These are phyloP conservation scores for Discostella pseudostelligera DNA, from an alignment of 108 stramenopile species.

Conservation along the genomic window DNA sequence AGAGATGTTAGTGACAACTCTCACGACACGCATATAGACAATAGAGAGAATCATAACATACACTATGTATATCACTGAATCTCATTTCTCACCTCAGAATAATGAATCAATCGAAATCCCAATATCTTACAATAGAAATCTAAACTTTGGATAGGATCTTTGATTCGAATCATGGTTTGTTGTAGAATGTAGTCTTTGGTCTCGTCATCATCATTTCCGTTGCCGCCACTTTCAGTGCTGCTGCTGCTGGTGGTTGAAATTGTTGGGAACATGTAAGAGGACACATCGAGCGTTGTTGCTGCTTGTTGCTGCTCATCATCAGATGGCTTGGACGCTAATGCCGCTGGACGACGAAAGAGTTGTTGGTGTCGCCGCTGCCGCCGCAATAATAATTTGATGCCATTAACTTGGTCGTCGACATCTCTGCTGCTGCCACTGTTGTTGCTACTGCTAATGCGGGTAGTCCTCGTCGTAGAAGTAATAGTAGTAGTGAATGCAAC, in stretches of 20 bases:
- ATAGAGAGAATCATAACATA: no score
- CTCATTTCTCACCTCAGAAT: conserved; percentile 40
- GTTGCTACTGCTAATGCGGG: not conserved
- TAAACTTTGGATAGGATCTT: conserved; percentile 66
- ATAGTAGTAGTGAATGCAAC: not conserved
- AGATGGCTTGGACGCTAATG: no score
- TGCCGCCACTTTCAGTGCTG: no score
- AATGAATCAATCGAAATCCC: conserved; percentile 49
- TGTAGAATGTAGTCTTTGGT: conserved; percentile 80
- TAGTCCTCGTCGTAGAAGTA: no score
- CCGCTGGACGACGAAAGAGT: no score
- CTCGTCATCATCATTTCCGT: conserved; percentile 46
- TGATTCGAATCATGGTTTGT: conserved; percentile 86
- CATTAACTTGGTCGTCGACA: not conserved
- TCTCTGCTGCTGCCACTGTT: not conserved
- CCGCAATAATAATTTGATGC: not conserved
- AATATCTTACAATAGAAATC: conserved; percentile 69
- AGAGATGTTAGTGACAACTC: not conserved
- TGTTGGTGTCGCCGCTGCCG: not conserved
- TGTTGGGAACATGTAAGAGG: conserved; percentile 21
- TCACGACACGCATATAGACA: no score
- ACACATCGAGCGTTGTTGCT: not conserved
- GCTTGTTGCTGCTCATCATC: no score
- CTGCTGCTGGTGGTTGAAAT: conserved; percentile 23
- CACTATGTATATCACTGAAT: no score